Evolutionary conservation across 2,329 filamentous ascomycete species (phyloP), one percentile per base, ranked within the genome.

Genomic region (Ceratocystis variospora): DNA sequence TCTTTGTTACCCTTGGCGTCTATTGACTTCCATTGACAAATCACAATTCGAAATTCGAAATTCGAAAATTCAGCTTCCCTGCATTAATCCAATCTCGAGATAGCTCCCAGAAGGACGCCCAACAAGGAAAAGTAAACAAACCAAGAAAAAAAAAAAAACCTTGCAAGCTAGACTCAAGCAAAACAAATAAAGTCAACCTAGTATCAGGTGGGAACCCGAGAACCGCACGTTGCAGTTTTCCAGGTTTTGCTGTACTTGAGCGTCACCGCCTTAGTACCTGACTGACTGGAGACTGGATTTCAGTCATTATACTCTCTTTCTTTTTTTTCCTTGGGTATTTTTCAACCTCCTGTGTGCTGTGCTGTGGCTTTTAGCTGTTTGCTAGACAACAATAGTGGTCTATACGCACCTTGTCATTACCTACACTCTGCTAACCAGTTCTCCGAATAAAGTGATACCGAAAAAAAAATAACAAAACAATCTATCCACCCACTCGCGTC

Each of bases 211-310:
- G 55, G 28, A 59, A 59, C 55, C 55, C 33, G 55, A 31, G 28
- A 59, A 59, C 55, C 55, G 55, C 55, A 59, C 55, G 28, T 59
- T 59, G 55, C 55, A 59, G 55, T 25, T 46, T 62, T 46, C 17
- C 33, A 33, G 25, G 55, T 37, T 62, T 19, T 41, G 64, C 22
- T 25, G 33, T 45, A 65, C 28, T 33, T 25, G 37, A 53, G 64
- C 68, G 55, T 68, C 66, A 69, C 46, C 63, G 31, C 66, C 64
- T 68, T 62, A 50, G 69, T 46, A 61, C 55, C 66, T 53, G 62
- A 63, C 68, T 69, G 66, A 64, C 68, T n/a, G n/a, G n/a, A n/a
- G n/a, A n/a, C n/a, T 69, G 66, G 61, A 67, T 64, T 70, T 66
- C 59, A 31, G 7, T 64, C 64, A 62, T 63, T 61, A 41, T 15